Evolutionary conservation across 2,329 filamentous ascomycete species (phyloP).

Genomic region (Diaporthe citriasiana): DNA sequence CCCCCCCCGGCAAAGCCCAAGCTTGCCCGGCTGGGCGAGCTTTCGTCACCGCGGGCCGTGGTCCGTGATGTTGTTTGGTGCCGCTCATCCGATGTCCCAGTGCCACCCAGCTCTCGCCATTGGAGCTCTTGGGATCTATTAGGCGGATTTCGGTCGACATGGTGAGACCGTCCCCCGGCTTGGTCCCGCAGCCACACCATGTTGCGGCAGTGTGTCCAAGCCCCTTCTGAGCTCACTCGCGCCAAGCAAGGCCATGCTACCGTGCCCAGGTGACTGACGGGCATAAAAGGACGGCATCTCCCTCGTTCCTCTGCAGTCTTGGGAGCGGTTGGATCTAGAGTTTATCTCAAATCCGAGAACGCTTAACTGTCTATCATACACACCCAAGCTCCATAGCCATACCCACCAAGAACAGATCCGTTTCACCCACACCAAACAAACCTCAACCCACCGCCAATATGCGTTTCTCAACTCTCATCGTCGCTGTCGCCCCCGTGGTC

Average conservation of each 20-base stretch:
- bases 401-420: background rate
- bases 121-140: background rate
- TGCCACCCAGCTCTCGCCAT: slow-evolving; percentile 7
- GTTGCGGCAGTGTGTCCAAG: slow-evolving; percentile 21
- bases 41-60: slow-evolving; percentile 23
- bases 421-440: slow-evolving; percentile 14
- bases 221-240: background rate
- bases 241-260: background rate
- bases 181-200: slow-evolving; percentile 28
- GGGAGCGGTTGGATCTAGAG: slow-evolving; percentile 1
- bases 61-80: slow-evolving; percentile 20
- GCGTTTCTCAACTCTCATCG: slow-evolving; percentile 61
- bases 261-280: background rate
- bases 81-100: slow-evolving; percentile 32
- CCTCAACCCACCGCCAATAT: slow-evolving; percentile 54
- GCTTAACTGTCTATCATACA: background rate
- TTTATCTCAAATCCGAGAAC: slow-evolving; percentile 17
- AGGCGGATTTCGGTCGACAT: slow-evolving; percentile 9
- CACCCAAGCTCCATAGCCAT: background rate
- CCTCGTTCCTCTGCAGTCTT: background rate
- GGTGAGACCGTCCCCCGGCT: slow-evolving; percentile 23
- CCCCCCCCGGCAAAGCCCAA: background rate
- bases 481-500: slow-evolving; percentile 50
- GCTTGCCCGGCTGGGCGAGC: background rate
- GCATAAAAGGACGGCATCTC: slow-evolving; percentile 31